Evolutionary conservation across 495 filamentous ascomycete genomes (phyloP).

Genomic region (Bombardia bombarda): DNA sequence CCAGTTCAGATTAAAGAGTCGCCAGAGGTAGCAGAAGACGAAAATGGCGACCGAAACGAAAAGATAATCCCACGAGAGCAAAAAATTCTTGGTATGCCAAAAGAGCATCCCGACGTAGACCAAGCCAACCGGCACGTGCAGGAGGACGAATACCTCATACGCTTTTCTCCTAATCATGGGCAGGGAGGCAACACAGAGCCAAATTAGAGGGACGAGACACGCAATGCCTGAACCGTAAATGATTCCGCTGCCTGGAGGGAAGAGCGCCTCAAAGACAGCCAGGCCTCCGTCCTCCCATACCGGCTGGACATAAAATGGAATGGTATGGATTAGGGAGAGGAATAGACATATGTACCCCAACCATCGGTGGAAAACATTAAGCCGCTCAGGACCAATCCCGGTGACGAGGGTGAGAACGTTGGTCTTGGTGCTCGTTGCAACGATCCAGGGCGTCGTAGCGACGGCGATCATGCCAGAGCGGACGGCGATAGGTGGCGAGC

Average conservation of each 20-base stretch:
- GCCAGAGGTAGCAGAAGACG: conserved; percentile 53
- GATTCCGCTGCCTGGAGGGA: conserved; percentile 52
- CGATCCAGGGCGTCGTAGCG: conserved; percentile 89
- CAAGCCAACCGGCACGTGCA: conserved; percentile 76
- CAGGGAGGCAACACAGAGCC: conserved; percentile 78
- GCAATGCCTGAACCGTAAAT: conserved; percentile 87
- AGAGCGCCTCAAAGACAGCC: conserved; percentile 54
- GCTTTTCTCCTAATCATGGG: conserved; percentile 51
- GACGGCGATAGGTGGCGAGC: conserved; percentile 84
- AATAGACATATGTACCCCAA: conserved; percentile 80
- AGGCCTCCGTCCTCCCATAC: conserved; percentile 72
- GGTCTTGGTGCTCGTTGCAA: conserved; percentile 83
- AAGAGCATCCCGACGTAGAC: conserved; percentile 80
- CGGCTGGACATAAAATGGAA: conserved; percentile 85
- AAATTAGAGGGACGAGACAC: conserved; percentile 70
- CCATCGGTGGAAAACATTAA: conserved; percentile 94
- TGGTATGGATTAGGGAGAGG: conserved; percentile 70
- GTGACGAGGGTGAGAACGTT: conserved; percentile 81
- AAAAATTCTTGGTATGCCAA: conserved; percentile 92
- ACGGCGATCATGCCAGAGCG: conserved; percentile 90
- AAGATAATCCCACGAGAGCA: conserved; percentile 87
- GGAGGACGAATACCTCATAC: conserved; percentile 77
- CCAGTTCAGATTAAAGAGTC: conserved; percentile 80
- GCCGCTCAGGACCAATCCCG: conserved; percentile 83
- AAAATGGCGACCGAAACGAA: conserved; percentile 77